Percentiles rank a stretch among this genome's conserved stretches.
phyloP scores from a whole-genome alignment of 768 basidiomycete genomes.

The Mycena galopus region DNA sequence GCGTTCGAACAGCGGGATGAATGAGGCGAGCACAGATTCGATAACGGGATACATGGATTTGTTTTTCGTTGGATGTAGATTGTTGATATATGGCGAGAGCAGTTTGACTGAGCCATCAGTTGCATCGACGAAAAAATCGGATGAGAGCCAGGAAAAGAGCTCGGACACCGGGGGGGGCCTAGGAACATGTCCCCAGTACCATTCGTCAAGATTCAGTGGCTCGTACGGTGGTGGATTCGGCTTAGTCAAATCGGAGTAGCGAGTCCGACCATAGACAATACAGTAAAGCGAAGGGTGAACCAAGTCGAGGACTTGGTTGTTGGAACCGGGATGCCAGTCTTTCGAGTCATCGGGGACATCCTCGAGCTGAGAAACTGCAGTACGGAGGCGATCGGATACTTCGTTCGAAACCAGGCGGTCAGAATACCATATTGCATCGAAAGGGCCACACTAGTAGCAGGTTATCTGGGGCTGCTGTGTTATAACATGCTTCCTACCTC shows the following conservation, averaged over 20 bases:
- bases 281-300: slow-evolving; percentile 60
- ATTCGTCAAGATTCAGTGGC: background rate
- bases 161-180: background rate
- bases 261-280: slow-evolving; percentile 51
- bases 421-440: too few relatives aligned
- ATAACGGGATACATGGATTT: slow-evolving; percentile 37
- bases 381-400: too few relatives aligned
- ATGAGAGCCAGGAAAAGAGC: slow-evolving; percentile 12
- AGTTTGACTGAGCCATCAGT: slow-evolving; percentile 23
- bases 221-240: background rate
- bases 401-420: too few relatives aligned
- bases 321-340: too few relatives aligned
- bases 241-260: background rate
- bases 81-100: slow-evolving; percentile 44
- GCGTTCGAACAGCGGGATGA: too few relatives aligned
- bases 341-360: too few relatives aligned
- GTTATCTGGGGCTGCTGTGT: slow-evolving; percentile 53
- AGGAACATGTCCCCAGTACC: background rate
- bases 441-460: slow-evolving; percentile 59
- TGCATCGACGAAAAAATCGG: slow-evolving; percentile 16
- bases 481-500: too few relatives aligned
- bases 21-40: too few relatives aligned
- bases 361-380: too few relatives aligned
- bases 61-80: slow-evolving; percentile 39
- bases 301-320: too few relatives aligned